Evolutionary conservation across 1,284 basidiomycete genomes (phyloP), one percentile per base, ranked within the genome.

Genomic region (Vanrija sp.): DNA sequence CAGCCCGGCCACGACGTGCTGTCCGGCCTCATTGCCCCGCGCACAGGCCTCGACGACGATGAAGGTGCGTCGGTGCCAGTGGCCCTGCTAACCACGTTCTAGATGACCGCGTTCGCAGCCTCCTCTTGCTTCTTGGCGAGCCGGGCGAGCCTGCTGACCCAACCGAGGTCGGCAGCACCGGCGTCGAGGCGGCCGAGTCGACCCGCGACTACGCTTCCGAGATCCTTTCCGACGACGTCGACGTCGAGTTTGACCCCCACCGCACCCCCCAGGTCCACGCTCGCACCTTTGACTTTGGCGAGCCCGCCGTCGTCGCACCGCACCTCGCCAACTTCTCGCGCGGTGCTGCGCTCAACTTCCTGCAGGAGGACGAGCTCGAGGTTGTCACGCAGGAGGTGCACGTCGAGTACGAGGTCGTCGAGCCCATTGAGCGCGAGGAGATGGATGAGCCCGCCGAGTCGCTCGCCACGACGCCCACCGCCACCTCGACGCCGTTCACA

Each of bases 361-460:
- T 73, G 47, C 72, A 73, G 56, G 69, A 67, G 46, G 70, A 72
- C 60, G 72, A 73, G 63, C 54, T 73, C 41, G 62, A 57, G 24
- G 19, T 43, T 18, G 31, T 43, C 41, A 51, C 25, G 24, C 54
- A 57, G 19, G 59, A 65, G 45, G 56, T 50, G n/a, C 45, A 18
- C 41, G 47, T 53, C 24, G 22, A 27, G 39, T 56, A 65, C 46
- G 62, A 69, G 61, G 67, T 71, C 35, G 39, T 56, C 19, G 54
- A 53, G 57, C 57, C 57, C 15, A 31, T 31, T 14, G 31, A 31
- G 31, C 31, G 31, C 12, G 31, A 31, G 31, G 31, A 43, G 16
- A 22, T 23, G 31, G 18, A 12, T 16, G 44, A 52, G 37, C 38
- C 49, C 5, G 41, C 47, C 22, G 54, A 43, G 44, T 41, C 57